phyloP scores from a whole-genome alignment of 2,329 filamentous ascomycete genomes.

The Exophiala dermatitidis region DNA sequence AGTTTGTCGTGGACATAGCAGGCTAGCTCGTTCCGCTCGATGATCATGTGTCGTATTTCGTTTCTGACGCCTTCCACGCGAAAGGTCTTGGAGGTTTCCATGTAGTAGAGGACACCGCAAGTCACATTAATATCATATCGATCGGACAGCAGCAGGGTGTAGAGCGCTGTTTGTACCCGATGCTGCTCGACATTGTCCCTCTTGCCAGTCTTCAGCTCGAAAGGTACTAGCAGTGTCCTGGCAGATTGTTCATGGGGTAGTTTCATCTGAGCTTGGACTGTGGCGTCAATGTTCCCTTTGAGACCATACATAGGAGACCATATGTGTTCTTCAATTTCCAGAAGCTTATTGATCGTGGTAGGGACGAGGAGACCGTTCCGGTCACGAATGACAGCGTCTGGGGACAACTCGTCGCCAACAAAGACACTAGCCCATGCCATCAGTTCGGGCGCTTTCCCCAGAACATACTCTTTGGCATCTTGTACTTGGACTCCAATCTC shows the following conservation, averaged over 20 bases:
- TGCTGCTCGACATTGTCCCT: slow-evolving; percentile 70
- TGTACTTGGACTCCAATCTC: slow-evolving; percentile 69
- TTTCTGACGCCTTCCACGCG: slow-evolving; percentile 77
- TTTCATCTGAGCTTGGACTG: slow-evolving; percentile 76
- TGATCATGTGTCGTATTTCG: slow-evolving; percentile 92
- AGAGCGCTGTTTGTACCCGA: slow-evolving; percentile 87
- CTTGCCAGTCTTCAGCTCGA: slow-evolving; percentile 92
- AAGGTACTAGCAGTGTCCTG: slow-evolving; percentile 73
- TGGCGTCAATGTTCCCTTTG: slow-evolving; percentile 96
- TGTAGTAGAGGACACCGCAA: slow-evolving; percentile 89
- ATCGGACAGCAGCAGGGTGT: slow-evolving; percentile 86
- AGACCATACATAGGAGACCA: slow-evolving; percentile 98
- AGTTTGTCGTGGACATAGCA: slow-evolving; percentile 75
- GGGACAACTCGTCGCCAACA: slow-evolving; percentile 61
- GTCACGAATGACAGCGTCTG: slow-evolving; percentile 68
- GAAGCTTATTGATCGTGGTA: slow-evolving; percentile 84
- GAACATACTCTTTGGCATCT: slow-evolving; percentile 70
- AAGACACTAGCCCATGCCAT: slow-evolving; percentile 78
- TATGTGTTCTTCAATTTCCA: slow-evolving; percentile 95
- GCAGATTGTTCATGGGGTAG: slow-evolving; percentile 53
- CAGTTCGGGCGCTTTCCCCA: slow-evolving; percentile 74
- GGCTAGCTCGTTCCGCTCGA: slow-evolving; percentile 85
- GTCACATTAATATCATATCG: slow-evolving; percentile 86
- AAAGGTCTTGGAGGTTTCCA: slow-evolving; percentile 80
- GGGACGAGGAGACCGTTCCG: slow-evolving; percentile 67